Conservation (phyloP, 2,329 filamentous ascomycete genomes). For the Calonectria pseudoreteaudii region DNA sequence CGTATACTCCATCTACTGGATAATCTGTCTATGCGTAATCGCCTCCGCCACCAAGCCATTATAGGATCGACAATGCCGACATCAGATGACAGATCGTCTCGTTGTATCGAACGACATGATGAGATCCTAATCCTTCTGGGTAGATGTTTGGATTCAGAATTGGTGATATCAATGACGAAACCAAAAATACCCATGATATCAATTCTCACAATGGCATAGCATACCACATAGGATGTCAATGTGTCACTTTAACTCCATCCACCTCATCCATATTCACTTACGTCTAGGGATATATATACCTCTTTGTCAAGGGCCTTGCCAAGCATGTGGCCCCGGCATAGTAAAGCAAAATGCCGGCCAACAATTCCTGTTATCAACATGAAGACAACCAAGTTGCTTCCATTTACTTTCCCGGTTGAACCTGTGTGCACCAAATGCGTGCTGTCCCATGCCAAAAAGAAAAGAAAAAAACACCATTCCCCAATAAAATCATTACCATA, state of each 20-base stretch:
- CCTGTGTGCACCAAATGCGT: background rate
- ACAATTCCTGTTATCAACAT: background rate
- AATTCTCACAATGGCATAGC: background rate
- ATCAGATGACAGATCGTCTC: background rate
- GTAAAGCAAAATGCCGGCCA: background rate
- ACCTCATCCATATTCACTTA: background rate
- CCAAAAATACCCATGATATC: background rate
- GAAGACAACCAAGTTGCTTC: background rate
- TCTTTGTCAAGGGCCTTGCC: background rate
- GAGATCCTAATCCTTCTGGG: background rate
- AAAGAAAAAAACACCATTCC: slow-evolving; percentile 24
- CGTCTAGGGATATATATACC: background rate
- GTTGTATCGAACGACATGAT: background rate
- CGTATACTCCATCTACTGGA: background rate
- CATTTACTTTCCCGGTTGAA: background rate
- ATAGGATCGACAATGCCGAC: background rate
- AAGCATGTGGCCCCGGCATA: background rate
- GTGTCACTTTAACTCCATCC: background rate
- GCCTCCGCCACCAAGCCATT: background rate
- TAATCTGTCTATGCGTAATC: background rate
- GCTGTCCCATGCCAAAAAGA: background rate
- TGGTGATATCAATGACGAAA: background rate
- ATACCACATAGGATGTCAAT: background rate
- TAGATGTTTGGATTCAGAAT: background rate
- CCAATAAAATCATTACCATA: slow-evolving; percentile 10